Percentiles rank a stretch among this genome's conserved stretches.
These are phyloP conservation scores for Quercus robur DNA, from an alignment of 306 rosid genomes.

Conservation along the genomic window DNA sequence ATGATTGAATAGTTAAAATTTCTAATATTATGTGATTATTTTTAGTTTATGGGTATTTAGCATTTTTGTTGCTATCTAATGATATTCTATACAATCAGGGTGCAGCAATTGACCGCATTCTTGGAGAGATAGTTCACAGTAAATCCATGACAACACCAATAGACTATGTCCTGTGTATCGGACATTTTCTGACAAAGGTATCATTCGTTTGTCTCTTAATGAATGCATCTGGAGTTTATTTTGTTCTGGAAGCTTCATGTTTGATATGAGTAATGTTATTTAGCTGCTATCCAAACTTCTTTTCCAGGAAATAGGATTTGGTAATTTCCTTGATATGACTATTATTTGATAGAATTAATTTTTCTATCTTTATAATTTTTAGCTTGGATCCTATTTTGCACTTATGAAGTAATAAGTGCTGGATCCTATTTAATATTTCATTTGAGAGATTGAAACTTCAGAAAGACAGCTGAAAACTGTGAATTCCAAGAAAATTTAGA, in stretches of 20 bases:
- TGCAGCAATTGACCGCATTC: slow-evolving; percentile 93
- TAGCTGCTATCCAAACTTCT: background rate
- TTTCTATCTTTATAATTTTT: background rate
- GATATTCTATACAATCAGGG: slow-evolving; percentile 48
- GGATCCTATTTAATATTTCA: background rate
- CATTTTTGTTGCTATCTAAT: background rate
- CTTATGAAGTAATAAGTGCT: slow-evolving; percentile 2
- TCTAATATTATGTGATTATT: slow-evolving; percentile 6
- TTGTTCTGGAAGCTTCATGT: slow-evolving; percentile 5
- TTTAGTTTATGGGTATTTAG: slow-evolving; percentile 4
- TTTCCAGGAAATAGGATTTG: background rate
- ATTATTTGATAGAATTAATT: background rate
- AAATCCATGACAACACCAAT: slow-evolving; percentile 90
- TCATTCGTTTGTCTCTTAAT: background rate
- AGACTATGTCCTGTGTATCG: slow-evolving; percentile 83
- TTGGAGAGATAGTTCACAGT: slow-evolving; percentile 95
- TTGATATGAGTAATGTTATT: slow-evolving; percentile 8
- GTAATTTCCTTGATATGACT: background rate
- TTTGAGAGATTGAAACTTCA: background rate
- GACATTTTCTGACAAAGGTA: slow-evolving; percentile 98
- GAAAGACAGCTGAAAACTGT: background rate
- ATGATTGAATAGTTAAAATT: slow-evolving; percentile 9
- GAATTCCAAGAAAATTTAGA: background rate
- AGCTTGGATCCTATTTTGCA: background rate
- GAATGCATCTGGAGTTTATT: background rate